Conservation (phyloP, 1,284 basidiomycete species). For the Trametes sp. region DNA sequence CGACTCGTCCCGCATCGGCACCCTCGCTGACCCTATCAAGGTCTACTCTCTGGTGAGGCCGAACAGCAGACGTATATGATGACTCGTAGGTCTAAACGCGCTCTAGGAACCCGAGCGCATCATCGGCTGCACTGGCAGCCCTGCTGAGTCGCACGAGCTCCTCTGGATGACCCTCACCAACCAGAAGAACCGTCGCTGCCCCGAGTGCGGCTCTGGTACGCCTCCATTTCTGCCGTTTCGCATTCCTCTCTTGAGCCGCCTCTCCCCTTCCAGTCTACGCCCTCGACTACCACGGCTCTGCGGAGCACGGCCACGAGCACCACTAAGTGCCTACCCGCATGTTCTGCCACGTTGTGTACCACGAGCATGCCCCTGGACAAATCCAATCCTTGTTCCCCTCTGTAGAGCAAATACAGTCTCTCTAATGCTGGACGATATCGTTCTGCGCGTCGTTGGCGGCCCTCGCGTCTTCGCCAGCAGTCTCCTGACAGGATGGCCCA, state of each 20-base stretch:
- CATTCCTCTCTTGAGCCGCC: conserved; percentile 14
- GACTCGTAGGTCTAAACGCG: conserved; percentile 9
- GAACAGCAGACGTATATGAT: conserved; percentile 35
- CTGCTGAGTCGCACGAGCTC: conserved; percentile 92
- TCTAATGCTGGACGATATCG: conserved; percentile 8
- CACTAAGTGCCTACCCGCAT: conserved; percentile 28
- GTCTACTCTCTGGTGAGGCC: conserved; percentile 86
- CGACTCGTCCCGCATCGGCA: conserved; percentile 88
- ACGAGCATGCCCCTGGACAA: conserved; percentile 24
- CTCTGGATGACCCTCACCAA: conserved; percentile 81
- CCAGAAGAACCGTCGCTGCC: conserved; percentile 80
- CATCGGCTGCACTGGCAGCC: conserved; percentile 91
- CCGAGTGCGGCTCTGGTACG: conserved; percentile 90
- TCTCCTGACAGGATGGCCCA: conserved; percentile 13
- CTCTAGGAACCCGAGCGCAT: conserved; percentile 79
- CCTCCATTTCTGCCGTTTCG: conserved; percentile 21
- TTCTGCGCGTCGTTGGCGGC: neutral
- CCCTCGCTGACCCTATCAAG: conserved; percentile 86
- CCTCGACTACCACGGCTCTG: conserved; percentile 64
- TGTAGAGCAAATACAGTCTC: conserved; percentile 16
- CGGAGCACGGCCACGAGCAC: conserved; percentile 51
- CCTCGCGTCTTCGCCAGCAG: neutral
- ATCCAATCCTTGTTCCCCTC: conserved; percentile 20
- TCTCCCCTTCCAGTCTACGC: conserved; percentile 53
- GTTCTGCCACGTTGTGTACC: conserved; percentile 24